phyloP scores from a whole-genome alignment of 768 basidiomycete species.

The Lenzites betulinus region DNA sequence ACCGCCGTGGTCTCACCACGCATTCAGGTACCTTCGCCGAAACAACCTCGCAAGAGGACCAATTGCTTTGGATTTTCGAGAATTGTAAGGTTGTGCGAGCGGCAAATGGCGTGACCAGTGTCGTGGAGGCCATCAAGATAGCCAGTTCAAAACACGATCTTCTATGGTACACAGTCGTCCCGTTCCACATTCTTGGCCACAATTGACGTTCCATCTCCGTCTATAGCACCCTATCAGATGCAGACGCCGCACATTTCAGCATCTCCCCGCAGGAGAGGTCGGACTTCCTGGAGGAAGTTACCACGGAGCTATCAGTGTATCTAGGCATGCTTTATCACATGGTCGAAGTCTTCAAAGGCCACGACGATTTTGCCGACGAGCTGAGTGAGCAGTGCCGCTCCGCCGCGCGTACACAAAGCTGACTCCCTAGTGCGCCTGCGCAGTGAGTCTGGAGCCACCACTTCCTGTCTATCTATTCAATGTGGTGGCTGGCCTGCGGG shows the following conservation, averaged over 20 bases:
- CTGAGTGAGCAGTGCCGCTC: conserved; percentile 65
- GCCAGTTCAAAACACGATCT: conserved; percentile 86
- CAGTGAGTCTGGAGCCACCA: conserved; percentile 95
- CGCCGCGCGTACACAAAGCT: conserved; percentile 20
- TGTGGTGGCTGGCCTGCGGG: conserved; percentile 85
- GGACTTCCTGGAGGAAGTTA: conserved; percentile 86
- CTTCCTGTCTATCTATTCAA: conserved; percentile 91
- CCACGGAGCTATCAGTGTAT: conserved; percentile 91
- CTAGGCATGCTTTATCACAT: conserved; percentile 95
- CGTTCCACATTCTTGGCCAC: conserved; percentile 1
- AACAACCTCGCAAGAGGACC: conserved; percentile 89
- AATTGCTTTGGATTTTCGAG: conserved; percentile 94
- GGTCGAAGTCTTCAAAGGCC: conserved; percentile 89
- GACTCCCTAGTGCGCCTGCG: conserved; percentile 8
- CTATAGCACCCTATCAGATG: conserved; percentile 71
- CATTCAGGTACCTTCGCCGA: conserved; percentile 83
- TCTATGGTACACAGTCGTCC: conserved; percentile 53
- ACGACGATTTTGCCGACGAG: conserved; percentile 95
- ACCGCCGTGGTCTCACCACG: conserved; percentile 4
- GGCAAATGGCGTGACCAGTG: conserved; percentile 79
- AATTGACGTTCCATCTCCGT: background rate
- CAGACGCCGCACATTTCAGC: conserved; percentile 69
- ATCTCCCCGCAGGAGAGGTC: conserved; percentile 70
- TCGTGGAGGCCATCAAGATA: conserved; percentile 88
- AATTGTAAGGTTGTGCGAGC: conserved; percentile 85